Base-by-base conservation (phyloP, 1,139 yeast species). In the Suhomyces panamericanus region DNA sequence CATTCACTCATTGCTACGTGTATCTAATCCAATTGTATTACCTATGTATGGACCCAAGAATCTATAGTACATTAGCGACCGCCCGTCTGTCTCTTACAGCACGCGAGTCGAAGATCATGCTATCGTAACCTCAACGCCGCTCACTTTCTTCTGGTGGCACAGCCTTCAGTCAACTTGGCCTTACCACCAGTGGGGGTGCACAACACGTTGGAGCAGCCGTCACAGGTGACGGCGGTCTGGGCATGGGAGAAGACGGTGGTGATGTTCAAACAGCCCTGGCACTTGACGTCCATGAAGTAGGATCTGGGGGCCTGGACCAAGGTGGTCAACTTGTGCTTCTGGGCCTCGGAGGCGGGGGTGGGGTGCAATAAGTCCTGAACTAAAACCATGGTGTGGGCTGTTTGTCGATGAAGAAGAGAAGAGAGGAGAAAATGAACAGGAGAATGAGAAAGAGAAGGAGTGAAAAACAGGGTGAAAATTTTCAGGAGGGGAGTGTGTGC, bases 111-210 rank as follows among this genome's bases (percentile, higher is more conserved):
- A 8, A 43, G 29, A 20, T 41, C 38, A 41, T 47, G 47, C 47
- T 41, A 44, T 41, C 46, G 29, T 34, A 13, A 34, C 36, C 22
- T 38, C 33, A 34, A 32, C 22, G 14, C 33, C 16, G 29, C 35
- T 83, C 89, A 93, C 87, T 93, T 93, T 81, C 89, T 88, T 86
- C 99, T 90, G 95, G 88, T 93, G 67, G 99, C 93, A 71, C 93
- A 86, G 71, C 99, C 99, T 81, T 93, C 98, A 63, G 97, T 88
- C 75, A 93, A 85, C 80, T 87, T 90, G 70, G 98, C 97, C 84
- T 93, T 93, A 83, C 99, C 99, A 82, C 99, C 99, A 59, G 98
- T 88, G 70, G 99, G 99, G 70, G 95, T 87, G 79, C 98, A 91
- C 70, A 93, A 87, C 59, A 93, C 97, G 60, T 96, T 90, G 63